A percentile compares a stretch with the other conserved stretches of the same genome.
Evolutionary conservation across 1,139 yeast genomes (phyloP).

Genomic region (Taiozyma sp.): DNA sequence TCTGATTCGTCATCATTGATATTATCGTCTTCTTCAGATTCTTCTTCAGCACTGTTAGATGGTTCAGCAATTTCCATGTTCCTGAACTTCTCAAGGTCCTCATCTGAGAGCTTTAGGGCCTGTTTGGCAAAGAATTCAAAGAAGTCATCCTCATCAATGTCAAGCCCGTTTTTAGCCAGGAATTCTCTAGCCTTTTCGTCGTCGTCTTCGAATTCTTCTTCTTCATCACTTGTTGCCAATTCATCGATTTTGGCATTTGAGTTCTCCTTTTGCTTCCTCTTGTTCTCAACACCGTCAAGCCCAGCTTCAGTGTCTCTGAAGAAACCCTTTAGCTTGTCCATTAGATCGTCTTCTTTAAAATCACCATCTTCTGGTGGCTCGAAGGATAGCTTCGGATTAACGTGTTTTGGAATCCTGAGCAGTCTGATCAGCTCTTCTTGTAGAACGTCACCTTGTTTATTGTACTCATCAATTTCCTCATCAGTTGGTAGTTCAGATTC

Average conservation of each 20-base stretch:
- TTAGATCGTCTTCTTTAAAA: slow-evolving; percentile 17
- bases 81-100: slow-evolving; percentile 33
- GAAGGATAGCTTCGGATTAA: slow-evolving; percentile 13
- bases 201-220: slow-evolving; percentile 17
- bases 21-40: slow-evolving; percentile 14
- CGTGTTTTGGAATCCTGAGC: slow-evolving; percentile 11
- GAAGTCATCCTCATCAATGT: slow-evolving; percentile 59
- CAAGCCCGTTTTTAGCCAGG: slow-evolving; percentile 29
- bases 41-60: not conserved
- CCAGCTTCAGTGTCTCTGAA: slow-evolving; percentile 27
- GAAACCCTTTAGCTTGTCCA: slow-evolving; percentile 22
- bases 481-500: slow-evolving; percentile 7
- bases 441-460: slow-evolving; percentile 13
- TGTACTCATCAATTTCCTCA: slow-evolving; percentile 12
- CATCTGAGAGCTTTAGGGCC: slow-evolving; percentile 41
- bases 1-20: slow-evolving; percentile 19
- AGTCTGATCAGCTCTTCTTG: slow-evolving; percentile 16
- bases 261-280: slow-evolving; percentile 11
- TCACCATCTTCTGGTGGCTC: not conserved
- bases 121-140: slow-evolving; percentile 52
- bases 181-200: slow-evolving; percentile 23
- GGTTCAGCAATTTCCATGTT: slow-evolving; percentile 11
- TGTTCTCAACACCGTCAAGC: slow-evolving; percentile 25
- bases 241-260: slow-evolving; percentile 7
- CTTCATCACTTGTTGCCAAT: slow-evolving; percentile 12